Percentiles rank a stretch among this genome's conserved stretches.
Conservation (phyloP, 805 yeast genomes). For the Pichia pseudocactophila region DNA sequence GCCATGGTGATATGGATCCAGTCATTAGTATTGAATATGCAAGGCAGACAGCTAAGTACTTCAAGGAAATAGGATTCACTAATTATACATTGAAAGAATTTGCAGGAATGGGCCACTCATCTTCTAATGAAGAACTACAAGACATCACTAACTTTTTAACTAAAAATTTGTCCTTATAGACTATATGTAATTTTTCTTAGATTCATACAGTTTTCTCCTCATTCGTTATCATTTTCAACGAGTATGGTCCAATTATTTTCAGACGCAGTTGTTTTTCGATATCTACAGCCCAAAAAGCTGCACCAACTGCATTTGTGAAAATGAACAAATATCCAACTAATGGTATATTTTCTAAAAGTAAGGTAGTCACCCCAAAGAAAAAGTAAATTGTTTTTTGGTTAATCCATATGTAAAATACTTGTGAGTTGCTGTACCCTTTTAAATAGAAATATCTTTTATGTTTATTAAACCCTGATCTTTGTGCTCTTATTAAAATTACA, state of each 20-base stretch:
- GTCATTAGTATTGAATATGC: conserved; percentile 41
- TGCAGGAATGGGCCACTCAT: conserved; percentile 57
- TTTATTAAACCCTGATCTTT: conserved; percentile 42
- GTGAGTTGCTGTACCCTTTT: conserved; percentile 39
- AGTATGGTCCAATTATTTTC: neutral
- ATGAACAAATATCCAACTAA: conserved; percentile 42
- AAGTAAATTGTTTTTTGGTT: conserved; percentile 29
- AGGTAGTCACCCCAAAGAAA: conserved; percentile 44
- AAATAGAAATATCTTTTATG: conserved; percentile 51
- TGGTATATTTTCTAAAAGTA: conserved; percentile 46
- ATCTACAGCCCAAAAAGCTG: conserved; percentile 54
- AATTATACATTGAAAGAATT: conserved; percentile 46
- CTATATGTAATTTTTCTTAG: neutral
- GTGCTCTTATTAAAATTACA: conserved; percentile 42
- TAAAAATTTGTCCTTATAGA: conserved; percentile 4
- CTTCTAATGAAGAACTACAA: conserved; percentile 55
- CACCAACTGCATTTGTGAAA: conserved; percentile 52
- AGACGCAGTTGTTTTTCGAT: conserved; percentile 18
- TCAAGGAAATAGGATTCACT: conserved; percentile 36
- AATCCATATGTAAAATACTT: conserved; percentile 31
- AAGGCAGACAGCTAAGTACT: conserved; percentile 34
- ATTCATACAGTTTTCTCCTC: too few relatives aligned
- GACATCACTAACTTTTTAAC: conserved; percentile 42
- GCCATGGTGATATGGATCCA: conserved; percentile 79
- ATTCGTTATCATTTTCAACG: too few relatives aligned